A percentile compares a stretch with the other conserved stretches of the same genome.
phyloP scores from a whole-genome alignment of 345 rosid species.

The Ailanthus altissimus region DNA sequence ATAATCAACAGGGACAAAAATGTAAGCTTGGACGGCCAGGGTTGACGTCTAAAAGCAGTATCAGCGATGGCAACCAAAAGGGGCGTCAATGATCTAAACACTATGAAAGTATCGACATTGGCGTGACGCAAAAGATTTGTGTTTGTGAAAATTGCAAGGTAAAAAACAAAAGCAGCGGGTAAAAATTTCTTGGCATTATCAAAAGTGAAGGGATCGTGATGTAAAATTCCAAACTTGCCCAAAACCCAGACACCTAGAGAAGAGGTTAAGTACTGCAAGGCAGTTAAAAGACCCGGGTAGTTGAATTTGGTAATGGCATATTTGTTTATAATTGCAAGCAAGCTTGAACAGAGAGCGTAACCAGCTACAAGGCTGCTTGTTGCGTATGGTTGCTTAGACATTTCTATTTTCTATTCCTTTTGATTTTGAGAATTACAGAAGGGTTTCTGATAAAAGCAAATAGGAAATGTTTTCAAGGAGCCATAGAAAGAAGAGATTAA shows the following conservation, averaged over 20 bases:
- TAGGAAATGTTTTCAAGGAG: neutral
- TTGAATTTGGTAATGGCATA: slow-evolving; percentile 85
- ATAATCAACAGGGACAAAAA: slow-evolving; percentile 63
- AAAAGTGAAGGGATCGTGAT: slow-evolving; percentile 73
- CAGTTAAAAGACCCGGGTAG: slow-evolving; percentile 90
- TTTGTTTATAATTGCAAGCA: slow-evolving; percentile 97
- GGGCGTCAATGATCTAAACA: slow-evolving; percentile 91
- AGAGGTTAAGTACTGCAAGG: slow-evolving; percentile 83
- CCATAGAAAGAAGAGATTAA: neutral
- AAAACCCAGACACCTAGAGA: slow-evolving; percentile 79
- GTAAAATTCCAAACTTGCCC: slow-evolving; percentile 75
- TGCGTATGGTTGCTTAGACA: slow-evolving; percentile 52
- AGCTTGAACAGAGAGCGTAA: slow-evolving; percentile 94
- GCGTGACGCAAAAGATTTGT: slow-evolving; percentile 97
- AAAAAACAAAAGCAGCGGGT: slow-evolving; percentile 91
- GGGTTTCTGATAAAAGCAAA: neutral
- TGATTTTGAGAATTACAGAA: neutral
- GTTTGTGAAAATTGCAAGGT: slow-evolving; percentile 93
- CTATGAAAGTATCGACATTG: slow-evolving; percentile 93
- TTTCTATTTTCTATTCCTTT: slow-evolving; percentile 7
- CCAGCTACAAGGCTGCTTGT: slow-evolving; percentile 85
- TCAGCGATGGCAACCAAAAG: slow-evolving; percentile 93
- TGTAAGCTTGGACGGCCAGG: slow-evolving; percentile 78
- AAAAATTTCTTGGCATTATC: slow-evolving; percentile 94
- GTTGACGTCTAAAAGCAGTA: slow-evolving; percentile 76